These are phyloP conservation scores for Wickerhamiella bombiphila DNA, from an alignment of 805 yeast species.

Conservation along the genomic window DNA sequence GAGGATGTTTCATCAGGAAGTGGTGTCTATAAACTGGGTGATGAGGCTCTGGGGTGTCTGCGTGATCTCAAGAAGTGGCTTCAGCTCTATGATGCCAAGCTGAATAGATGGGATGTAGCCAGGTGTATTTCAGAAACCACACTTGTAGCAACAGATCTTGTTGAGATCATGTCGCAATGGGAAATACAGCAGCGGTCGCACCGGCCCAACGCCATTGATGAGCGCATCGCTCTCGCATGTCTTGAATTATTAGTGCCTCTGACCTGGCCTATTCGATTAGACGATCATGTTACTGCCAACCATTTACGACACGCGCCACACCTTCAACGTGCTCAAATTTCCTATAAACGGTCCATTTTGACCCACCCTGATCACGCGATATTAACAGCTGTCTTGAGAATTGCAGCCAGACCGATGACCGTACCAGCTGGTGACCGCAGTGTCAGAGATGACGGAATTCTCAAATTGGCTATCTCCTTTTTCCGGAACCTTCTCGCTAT, in stretches of 20 bases:
- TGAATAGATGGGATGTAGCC: slow-evolving; percentile 64
- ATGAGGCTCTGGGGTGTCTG: slow-evolving; percentile 72
- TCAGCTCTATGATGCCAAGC: slow-evolving; percentile 61
- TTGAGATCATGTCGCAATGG: slow-evolving; percentile 64
- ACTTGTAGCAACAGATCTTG: slow-evolving; percentile 54
- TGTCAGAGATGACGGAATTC: slow-evolving; percentile 53
- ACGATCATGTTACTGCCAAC: slow-evolving; percentile 36
- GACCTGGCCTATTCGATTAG: slow-evolving; percentile 73
- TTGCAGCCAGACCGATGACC: slow-evolving; percentile 28
- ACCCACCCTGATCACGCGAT: slow-evolving; percentile 44
- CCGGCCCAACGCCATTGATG: slow-evolving; percentile 26
- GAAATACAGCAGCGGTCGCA: slow-evolving; percentile 27
- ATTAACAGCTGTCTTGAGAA: slow-evolving; percentile 51
- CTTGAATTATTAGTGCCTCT: slow-evolving; percentile 69
- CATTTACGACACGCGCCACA: slow-evolving; percentile 45
- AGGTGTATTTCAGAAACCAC: slow-evolving; percentile 73
- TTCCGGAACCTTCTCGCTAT: slow-evolving; percentile 67
- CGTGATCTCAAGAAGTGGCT: slow-evolving; percentile 85
- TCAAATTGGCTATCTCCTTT: slow-evolving; percentile 57
- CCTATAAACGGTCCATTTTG: slow-evolving; percentile 57
- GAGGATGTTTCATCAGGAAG: slow-evolving; percentile 45
- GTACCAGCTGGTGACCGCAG: slow-evolving; percentile 50
- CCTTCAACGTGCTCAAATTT: slow-evolving; percentile 49
- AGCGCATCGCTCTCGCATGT: slow-evolving; percentile 53
- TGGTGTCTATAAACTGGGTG: slow-evolving; percentile 62